These are phyloP conservation scores for Cardamine occulta DNA, from an alignment of 345 rosid species.

Conservation along the genomic window DNA sequence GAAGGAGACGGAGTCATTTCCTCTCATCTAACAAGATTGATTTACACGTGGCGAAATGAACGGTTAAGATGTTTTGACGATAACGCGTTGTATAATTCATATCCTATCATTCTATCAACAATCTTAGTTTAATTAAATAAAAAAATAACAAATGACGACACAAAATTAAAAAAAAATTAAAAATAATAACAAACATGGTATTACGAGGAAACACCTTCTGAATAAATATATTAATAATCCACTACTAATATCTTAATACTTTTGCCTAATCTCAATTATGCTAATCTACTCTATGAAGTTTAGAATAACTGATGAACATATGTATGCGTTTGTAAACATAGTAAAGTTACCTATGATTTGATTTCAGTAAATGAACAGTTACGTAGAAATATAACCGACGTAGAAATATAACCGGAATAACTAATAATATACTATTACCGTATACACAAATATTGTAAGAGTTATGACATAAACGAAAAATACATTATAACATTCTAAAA, in stretches of 20 bases:
- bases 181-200: too few relatives aligned
- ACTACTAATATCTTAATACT: background rate
- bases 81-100: constrained; percentile 15
- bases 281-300: constrained; percentile 14
- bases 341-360: too few relatives aligned
- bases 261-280: constrained; percentile 19
- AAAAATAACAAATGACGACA: background rate
- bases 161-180: too few relatives aligned
- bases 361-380: too few relatives aligned
- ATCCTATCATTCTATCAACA: background rate
- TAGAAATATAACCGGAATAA: too few relatives aligned
- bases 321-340: background rate
- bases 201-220: too few relatives aligned
- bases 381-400: too few relatives aligned
- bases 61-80: constrained; percentile 13
- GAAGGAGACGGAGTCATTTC: constrained; percentile 17
- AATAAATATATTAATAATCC: background rate
- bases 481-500: too few relatives aligned
- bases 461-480: too few relatives aligned
- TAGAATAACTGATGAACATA: background rate
- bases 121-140: background rate
- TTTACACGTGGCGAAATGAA: constrained; percentile 23
- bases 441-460: too few relatives aligned
- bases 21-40: background rate
- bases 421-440: too few relatives aligned